phyloP scores from a whole-genome alignment of 1,284 basidiomycete genomes.

The Cryptococcus sp. region DNA sequence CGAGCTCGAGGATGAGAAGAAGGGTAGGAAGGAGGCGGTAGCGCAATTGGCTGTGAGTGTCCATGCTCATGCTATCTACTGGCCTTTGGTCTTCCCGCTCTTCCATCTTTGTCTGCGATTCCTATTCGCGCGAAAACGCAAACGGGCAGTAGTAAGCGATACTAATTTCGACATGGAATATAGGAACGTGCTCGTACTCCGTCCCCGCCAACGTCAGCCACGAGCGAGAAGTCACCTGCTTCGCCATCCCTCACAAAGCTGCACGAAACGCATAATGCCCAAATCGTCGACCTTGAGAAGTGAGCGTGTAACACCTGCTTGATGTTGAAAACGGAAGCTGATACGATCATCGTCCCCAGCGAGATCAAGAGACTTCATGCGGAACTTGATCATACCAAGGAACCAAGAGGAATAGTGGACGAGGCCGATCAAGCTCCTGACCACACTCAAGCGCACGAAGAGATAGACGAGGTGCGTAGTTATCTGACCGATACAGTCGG shows the following conservation, averaged over 20 bases:
- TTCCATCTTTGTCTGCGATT: background rate
- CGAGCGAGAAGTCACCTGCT: background rate
- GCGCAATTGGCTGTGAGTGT: constrained; percentile 21
- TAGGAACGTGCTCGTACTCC: constrained; percentile 15
- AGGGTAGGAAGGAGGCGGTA: constrained; percentile 20
- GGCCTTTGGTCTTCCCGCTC: too few species aligned
- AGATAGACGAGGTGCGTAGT: too few species aligned
- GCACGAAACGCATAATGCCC: constrained; percentile 38
- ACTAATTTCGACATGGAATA: background rate
- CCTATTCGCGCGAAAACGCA: background rate
- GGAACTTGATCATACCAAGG: too few species aligned
- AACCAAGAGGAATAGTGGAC: too few species aligned
- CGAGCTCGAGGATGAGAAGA: constrained; percentile 20
- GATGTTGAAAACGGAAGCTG: too few species aligned
- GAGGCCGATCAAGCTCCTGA: too few species aligned
- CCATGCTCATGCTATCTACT: too few species aligned
- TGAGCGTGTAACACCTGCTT: background rate
- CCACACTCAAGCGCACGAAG: too few species aligned
- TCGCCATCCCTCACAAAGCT: constrained; percentile 25
- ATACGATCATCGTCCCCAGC: too few species aligned
- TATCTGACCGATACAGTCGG: too few species aligned
- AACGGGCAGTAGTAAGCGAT: too few species aligned
- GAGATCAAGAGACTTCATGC: too few species aligned
- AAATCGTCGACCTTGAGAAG: constrained; percentile 33
- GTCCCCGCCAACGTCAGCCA: constrained; percentile 13